Base-by-base conservation (phyloP, 192 early-diverging fungal species). In the Haplosporangium gracile region DNA sequence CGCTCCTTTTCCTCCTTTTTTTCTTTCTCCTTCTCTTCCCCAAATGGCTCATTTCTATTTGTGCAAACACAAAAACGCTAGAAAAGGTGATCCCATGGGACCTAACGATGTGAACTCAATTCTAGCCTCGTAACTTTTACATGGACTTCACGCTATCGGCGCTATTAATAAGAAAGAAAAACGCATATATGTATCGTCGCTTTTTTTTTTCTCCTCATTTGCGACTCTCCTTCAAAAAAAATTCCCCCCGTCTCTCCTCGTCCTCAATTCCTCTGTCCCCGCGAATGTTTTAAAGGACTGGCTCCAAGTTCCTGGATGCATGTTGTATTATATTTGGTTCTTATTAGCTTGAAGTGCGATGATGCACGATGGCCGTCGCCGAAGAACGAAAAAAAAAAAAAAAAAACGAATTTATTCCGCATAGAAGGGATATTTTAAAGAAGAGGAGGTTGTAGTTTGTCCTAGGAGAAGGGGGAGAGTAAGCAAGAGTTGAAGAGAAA, bases 141-240 rank as follows among this genome's bases (percentile, higher is more conserved):
- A 36, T 36, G 36, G 36, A 36, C 36, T n/a, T 57, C 22, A n/a
- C 18, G 18, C 6, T 57, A 15, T 15, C 5, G 2, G 4, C n/a
- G 60, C 60, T 65, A 65, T 65, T 65, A 65, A 65, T 65, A 65
- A 65, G 60, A 29, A n/a, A 57, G 11, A 51, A 51, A 49, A 51
- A 51, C 49, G 49, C 15, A 51, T 51, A 51, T 51, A 4, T 29
- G 4, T 32, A 26, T 32, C 6, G 26, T 65, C 60, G 29, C 10
- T 60, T 60, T 57, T 57, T 57, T 7, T 26, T 57, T 57, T 57
- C 24, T 57, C 55, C n/a, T 65, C 26, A 13, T 65, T 63, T 10
- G 9, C 60, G 60, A 15, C 8, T 65, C 60, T 63, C 60, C 60
- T 32, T 32, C 24, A 36, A 36, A 36, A 36, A 36, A 36, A 36